Base-by-base conservation (phyloP, 2,329 filamentous ascomycete genomes). In the Alternaria sp. region DNA sequence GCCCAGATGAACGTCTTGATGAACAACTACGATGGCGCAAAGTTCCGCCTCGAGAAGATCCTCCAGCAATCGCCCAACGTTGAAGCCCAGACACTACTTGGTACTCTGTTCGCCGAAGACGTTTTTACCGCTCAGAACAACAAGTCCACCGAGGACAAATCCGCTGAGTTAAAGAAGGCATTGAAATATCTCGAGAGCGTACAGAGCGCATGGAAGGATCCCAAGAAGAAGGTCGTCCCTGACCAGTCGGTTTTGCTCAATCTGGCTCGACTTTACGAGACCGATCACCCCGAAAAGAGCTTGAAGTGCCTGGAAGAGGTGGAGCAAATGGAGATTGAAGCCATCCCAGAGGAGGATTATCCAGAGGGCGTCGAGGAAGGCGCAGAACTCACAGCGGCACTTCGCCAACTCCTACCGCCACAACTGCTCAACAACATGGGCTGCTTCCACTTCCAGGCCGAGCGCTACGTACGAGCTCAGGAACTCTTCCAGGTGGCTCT, bases 381-480 rank as follows among this genome's bases (percentile, higher is more conserved):
- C 36, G 49, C 84, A 4, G 86, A 87, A 28, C 81, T 88, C 60
- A 87, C 87, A 59, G 83, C 83, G 21, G 84, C 86, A 15, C 84
- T 97, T 26, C 90, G 93, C 57, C 92, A 94, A 75, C 86, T 91
- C 62, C 84, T 99, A 2, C 92, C 94, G 1, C 96, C 96, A 5
- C 93, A 97, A 75, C 85, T 98, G 3, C 86, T 99, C 46, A 99
- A 98, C 84, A 99, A 99, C 78, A 97, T 98, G 77, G 96, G 93
- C 6, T 97, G 94, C 80, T 98, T 98, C 81, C 89, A 97, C 70
- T 97, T 93, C 70, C 93, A 97, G 76, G 87, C 89, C 3, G 93
- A 97, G 72, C 93, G 93, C 76, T 90, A 91, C 67, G 88, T 91
- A 19, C 85, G 89, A 65, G 94, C 96, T 21, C 90, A 92, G 69